These are phyloP conservation scores for Trichosporon coremiiforme DNA, from an alignment of 1,284 basidiomycete species.

Conservation along the genomic window DNA sequence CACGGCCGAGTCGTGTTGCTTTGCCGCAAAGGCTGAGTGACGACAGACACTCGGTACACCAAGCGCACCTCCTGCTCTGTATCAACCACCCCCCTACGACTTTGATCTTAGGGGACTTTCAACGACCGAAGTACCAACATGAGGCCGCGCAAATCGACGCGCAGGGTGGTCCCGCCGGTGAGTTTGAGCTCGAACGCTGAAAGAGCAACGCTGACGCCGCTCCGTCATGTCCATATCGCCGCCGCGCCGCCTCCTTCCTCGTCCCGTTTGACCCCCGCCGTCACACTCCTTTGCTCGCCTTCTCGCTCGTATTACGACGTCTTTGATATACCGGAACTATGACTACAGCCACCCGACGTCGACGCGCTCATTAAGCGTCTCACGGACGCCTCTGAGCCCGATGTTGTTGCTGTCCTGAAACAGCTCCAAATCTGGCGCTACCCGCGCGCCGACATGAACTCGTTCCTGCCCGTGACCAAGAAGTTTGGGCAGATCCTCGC, in stretches of 20 bases:
- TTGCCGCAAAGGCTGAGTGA: slow-evolving; percentile 2
- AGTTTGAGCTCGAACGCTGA: slow-evolving; percentile 8
- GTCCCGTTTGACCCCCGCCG: too few species aligned
- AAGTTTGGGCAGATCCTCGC: slow-evolving; percentile 89
- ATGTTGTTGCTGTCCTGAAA: slow-evolving; percentile 37
- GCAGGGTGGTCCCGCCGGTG: slow-evolving; percentile 44
- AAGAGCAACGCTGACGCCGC: slow-evolving; percentile 12
- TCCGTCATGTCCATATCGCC: slow-evolving; percentile 1
- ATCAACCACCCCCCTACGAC: slow-evolving; percentile 3
- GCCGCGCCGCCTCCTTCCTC: not conserved
- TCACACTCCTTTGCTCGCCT: slow-evolving; percentile 9
- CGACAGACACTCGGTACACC: not conserved
- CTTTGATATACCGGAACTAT: not conserved
- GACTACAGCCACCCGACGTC: slow-evolving; percentile 42
- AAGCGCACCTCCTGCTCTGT: not conserved
- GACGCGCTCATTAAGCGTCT: slow-evolving; percentile 43
- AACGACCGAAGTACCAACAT: slow-evolving; percentile 28
- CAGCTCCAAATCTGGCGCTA: slow-evolving; percentile 71
- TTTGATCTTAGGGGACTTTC: slow-evolving; percentile 6
- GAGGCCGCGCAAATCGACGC: slow-evolving; percentile 49
- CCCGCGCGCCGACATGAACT: slow-evolving; percentile 94
- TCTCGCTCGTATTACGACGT: not conserved
- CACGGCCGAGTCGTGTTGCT: not conserved
- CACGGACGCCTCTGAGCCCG: slow-evolving; percentile 35
- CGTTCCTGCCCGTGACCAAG: slow-evolving; percentile 94